phyloP scores from a whole-genome alignment of 2,329 filamentous ascomycete genomes.

The Ophiostoma tasmaniense region DNA sequence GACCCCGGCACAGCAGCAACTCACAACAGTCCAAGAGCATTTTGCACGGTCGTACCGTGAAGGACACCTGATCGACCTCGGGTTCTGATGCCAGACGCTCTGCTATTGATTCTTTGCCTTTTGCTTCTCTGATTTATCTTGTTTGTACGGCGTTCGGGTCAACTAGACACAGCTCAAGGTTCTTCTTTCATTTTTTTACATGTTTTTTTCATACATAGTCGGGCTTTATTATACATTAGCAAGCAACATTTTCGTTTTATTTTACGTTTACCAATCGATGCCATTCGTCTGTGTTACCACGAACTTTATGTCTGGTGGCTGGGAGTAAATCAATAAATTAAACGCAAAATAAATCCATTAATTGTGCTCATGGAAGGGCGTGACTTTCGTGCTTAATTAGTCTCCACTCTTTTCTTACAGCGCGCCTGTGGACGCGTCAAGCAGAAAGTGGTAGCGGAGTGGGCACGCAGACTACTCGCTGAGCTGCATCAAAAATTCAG shows the following conservation, averaged over 20 bases:
- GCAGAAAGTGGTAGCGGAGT: not conserved
- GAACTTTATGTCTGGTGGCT: not conserved
- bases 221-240: not conserved
- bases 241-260: not conserved
- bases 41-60: slow-evolving; percentile 13
- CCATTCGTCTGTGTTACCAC: not conserved
- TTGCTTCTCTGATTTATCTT: not conserved
- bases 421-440: slow-evolving; percentile 3
- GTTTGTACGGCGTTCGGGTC: slow-evolving; percentile 1
- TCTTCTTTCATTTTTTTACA: not conserved
- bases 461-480: not conserved
- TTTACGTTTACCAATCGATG: not conserved
- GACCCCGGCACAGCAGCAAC: not conserved
- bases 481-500: not conserved
- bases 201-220: not conserved
- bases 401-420: not conserved
- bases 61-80: slow-evolving; percentile 15
- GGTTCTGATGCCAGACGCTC: not conserved
- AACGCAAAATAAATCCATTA: not conserved
- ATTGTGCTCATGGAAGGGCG: not conserved
- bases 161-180: not conserved
- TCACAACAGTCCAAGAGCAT: not conserved
- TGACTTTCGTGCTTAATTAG: slow-evolving; percentile 2
- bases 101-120: not conserved
- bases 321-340: not conserved